Evolutionary conservation across 2,329 filamentous ascomycete species (phyloP).

Genomic region (Xylaria digitata): DNA sequence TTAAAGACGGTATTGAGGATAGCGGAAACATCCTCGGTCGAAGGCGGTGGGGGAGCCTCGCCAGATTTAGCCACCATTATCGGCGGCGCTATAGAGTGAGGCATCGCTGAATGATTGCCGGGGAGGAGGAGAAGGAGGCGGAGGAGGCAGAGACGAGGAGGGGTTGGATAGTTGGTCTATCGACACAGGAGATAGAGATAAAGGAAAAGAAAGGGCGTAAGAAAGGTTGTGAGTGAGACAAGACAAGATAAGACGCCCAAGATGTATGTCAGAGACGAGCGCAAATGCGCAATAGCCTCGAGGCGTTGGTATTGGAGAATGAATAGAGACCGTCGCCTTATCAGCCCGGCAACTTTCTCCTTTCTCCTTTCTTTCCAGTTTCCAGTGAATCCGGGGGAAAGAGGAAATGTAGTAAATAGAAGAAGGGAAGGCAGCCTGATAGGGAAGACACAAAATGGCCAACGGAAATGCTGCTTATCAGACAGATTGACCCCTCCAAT

Average conservation of each 20-base stretch:
- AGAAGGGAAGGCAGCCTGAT: constrained; percentile 20
- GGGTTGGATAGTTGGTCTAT: constrained; percentile 8
- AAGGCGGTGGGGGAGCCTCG: constrained; percentile 66
- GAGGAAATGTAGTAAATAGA: constrained; percentile 15
- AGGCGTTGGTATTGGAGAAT: constrained; percentile 36
- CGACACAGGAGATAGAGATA: constrained; percentile 12
- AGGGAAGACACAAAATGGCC: constrained; percentile 27
- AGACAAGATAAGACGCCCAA: constrained; percentile 12
- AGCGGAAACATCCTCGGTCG: constrained; percentile 72
- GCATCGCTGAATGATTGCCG: constrained; percentile 52
- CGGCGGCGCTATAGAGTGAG: constrained; percentile 62
- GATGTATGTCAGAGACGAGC: constrained; percentile 23
- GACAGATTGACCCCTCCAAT: constrained; percentile 40
- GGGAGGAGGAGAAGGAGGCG: neutral
- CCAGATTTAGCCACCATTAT: constrained; percentile 58
- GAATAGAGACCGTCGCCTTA: constrained; percentile 35
- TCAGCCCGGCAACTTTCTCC: constrained; percentile 33
- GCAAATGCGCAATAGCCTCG: constrained; percentile 35
- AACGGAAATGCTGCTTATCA: constrained; percentile 39
- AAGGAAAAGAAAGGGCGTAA: constrained; percentile 9
- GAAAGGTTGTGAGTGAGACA: neutral
- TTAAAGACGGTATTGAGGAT: constrained; percentile 76
- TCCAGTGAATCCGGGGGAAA: constrained; percentile 8
- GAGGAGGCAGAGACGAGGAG: constrained; percentile 13
- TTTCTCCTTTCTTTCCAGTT: neutral